A percentile compares a stretch with the other conserved stretches of the same genome.
Conservation (phyloP, 257 asterid genomes). For the Craterostigma plantagineum region DNA sequence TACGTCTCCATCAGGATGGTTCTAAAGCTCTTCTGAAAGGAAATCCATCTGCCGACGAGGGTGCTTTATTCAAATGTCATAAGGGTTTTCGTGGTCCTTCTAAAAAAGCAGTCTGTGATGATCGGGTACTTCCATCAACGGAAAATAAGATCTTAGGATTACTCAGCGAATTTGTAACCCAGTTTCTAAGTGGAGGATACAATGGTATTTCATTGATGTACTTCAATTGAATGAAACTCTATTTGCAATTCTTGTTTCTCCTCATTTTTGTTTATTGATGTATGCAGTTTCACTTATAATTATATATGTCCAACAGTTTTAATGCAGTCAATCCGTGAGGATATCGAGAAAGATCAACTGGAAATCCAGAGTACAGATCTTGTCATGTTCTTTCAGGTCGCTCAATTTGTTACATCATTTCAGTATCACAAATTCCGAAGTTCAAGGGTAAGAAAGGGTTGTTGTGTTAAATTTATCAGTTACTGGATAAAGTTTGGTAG, state of each 20-base stretch:
- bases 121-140: constrained; percentile 42
- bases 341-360: constrained; percentile 68
- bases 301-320: constrained; percentile 25
- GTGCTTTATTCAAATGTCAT: constrained; percentile 42
- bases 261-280: too few relatives aligned
- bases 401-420: constrained; percentile 67
- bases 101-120: constrained; percentile 56
- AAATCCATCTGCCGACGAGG: constrained; percentile 60
- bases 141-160: constrained; percentile 28
- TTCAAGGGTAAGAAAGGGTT: not conserved
- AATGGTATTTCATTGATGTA: constrained; percentile 31
- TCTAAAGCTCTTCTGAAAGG: constrained; percentile 72
- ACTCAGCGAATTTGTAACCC: constrained; percentile 51
- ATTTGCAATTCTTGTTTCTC: constrained; percentile 1
- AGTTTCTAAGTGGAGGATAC: constrained; percentile 75
- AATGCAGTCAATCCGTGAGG: constrained; percentile 77
- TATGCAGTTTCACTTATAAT: not conserved
- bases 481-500: too few relatives aligned
- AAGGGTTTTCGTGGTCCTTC: constrained; percentile 55
- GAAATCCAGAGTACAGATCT: constrained; percentile 58
- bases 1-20: constrained; percentile 60
- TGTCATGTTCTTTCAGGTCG: constrained; percentile 57
- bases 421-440: constrained; percentile 54
- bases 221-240: not conserved
- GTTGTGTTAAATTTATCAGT: not conserved